Evolutionary conservation across 805 yeast genomes (phyloP).

Genomic region (Debaryomyces castellii): DNA sequence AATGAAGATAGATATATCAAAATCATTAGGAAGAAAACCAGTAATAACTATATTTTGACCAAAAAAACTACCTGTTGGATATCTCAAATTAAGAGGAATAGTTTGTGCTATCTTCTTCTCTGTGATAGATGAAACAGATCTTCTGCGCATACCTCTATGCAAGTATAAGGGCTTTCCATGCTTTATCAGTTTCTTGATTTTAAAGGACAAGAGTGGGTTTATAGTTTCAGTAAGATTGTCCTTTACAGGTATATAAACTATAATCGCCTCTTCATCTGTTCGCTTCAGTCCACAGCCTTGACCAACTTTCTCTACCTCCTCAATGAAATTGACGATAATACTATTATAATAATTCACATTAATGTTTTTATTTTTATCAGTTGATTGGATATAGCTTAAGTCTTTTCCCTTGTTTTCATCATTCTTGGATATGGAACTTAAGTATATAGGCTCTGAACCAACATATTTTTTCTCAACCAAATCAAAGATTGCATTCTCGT

Average conservation of each 20-base stretch:
- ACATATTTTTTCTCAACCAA: slow-evolving; percentile 39
- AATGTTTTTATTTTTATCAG: slow-evolving; percentile 18
- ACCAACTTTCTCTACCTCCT: slow-evolving; percentile 2
- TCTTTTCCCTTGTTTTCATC: slow-evolving; percentile 12
- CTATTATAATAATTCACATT: slow-evolving; percentile 33
- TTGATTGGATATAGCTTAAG: slow-evolving; percentile 10
- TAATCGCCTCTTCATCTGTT: slow-evolving; percentile 22
- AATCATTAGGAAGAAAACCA: slow-evolving; percentile 54
- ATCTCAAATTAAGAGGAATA: slow-evolving; percentile 48
- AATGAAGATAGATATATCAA: slow-evolving; percentile 47
- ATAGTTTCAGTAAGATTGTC: slow-evolving; percentile 8
- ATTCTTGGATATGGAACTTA: slow-evolving; percentile 8
- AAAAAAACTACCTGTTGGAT: slow-evolving; percentile 62
- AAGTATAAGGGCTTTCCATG: slow-evolving; percentile 30
- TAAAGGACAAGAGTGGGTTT: slow-evolving; percentile 37
- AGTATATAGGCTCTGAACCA: slow-evolving; percentile 14
- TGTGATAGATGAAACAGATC: slow-evolving; percentile 1
- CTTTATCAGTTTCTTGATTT: slow-evolving; percentile 31
- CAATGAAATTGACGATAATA: slow-evolving; percentile 28
- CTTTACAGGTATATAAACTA: slow-evolving; percentile 34
- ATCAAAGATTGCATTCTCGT: slow-evolving; percentile 44
- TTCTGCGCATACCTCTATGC: slow-evolving; percentile 19
- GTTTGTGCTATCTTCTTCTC: slow-evolving; percentile 25
- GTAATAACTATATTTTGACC: slow-evolving; percentile 64
- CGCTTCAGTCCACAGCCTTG: not conserved